Evolutionary conservation across 2,329 filamentous ascomycete species (phyloP).

Genomic region (Clonostachys sp.): DNA sequence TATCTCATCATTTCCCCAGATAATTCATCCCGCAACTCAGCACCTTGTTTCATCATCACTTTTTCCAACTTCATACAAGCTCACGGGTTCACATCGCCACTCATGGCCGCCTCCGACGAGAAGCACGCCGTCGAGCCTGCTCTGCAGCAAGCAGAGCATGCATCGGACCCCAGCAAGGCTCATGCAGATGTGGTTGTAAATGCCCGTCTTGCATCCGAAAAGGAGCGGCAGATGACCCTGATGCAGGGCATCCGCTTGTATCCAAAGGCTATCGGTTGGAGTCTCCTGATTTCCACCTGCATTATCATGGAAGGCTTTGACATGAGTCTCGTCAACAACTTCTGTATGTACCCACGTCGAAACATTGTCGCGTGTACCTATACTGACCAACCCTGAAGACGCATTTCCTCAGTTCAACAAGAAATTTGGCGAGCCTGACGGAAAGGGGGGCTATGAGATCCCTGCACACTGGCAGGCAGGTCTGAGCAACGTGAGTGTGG

Average conservation of each 20-base stretch:
- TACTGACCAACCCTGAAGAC: constrained; percentile 1
- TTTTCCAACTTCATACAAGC: too few relatives aligned
- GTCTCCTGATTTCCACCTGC: constrained; percentile 12
- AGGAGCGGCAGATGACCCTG: constrained; percentile 13
- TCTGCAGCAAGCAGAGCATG: too few relatives aligned
- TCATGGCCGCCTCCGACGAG: too few relatives aligned
- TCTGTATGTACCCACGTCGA: constrained; percentile 8
- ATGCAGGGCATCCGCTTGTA: constrained; percentile 12
- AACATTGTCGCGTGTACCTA: too few relatives aligned
- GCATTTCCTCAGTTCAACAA: constrained; percentile 22
- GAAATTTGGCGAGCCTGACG: constrained; percentile 11
- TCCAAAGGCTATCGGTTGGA: constrained; percentile 23
- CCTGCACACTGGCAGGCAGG: constrained; percentile 28
- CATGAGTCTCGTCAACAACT: constrained; percentile 15
- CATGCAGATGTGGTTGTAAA: not conserved
- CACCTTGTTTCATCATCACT: too few relatives aligned
- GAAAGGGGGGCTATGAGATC: constrained; percentile 3
- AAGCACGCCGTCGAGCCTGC: too few relatives aligned
- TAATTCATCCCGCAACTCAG: too few relatives aligned
- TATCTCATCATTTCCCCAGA: too few relatives aligned
- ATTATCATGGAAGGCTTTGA: constrained; percentile 6
- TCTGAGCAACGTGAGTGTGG: constrained; percentile 30
- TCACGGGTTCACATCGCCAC: too few relatives aligned
- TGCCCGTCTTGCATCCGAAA: constrained; percentile 5
- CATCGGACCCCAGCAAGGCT: too few relatives aligned